phyloP scores from a whole-genome alignment of 2,329 filamentous ascomycete genomes.

The Dactylellina haptotyla region DNA sequence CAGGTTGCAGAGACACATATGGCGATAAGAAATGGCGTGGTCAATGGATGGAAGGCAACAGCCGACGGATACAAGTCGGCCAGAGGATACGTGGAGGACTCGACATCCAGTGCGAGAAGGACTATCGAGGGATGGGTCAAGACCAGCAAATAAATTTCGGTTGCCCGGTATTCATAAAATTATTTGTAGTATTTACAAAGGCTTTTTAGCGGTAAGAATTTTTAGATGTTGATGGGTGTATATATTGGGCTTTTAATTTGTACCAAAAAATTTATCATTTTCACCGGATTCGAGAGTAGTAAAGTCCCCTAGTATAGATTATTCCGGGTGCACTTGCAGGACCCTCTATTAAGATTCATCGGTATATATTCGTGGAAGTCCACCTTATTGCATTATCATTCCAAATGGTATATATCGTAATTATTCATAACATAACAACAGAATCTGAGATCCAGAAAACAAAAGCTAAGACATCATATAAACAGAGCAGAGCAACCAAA shows the following conservation, averaged over 20 bases:
- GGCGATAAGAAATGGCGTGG: conserved; percentile 73
- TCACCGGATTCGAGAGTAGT: too few species aligned
- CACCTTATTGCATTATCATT: too few species aligned
- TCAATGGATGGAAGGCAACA: conserved; percentile 76
- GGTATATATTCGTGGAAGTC: not conserved
- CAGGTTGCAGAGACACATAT: conserved; percentile 83
- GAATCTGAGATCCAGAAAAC: not conserved
- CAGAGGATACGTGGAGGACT: conserved; percentile 73
- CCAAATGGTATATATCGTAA: not conserved
- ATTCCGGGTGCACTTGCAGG: too few species aligned
- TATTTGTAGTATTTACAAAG: not conserved
- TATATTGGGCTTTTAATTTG: conserved; percentile 1
- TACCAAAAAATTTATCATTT: conserved; percentile 2
- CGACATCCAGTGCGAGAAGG: conserved; percentile 66
- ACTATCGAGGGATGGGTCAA: conserved; percentile 87
- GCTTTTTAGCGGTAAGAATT: conserved; percentile 3
- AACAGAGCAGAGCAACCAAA: not conserved
- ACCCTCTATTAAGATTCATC: not conserved
- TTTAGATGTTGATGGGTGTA: conserved; percentile 14
- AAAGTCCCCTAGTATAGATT: too few species aligned
- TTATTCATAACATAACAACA: not conserved
- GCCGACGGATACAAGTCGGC: conserved; percentile 78
- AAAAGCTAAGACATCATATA: not conserved
- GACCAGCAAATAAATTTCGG: conserved; percentile 69
- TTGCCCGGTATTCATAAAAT: not conserved